phyloP scores from a whole-genome alignment of 179 eudicot genomes.

The Pouteria campechiana region DNA sequence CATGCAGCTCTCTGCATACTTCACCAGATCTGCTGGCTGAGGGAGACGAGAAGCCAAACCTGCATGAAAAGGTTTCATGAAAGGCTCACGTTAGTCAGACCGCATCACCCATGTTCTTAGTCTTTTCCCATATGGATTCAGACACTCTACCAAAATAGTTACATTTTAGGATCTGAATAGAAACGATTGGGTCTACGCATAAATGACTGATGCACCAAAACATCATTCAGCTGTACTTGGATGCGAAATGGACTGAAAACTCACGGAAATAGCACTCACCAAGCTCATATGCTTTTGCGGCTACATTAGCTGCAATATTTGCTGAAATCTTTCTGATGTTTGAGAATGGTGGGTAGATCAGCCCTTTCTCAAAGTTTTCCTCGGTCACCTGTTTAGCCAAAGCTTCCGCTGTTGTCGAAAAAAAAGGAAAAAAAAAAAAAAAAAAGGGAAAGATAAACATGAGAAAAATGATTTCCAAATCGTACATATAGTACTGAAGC shows the following conservation, averaged over 20 bases:
- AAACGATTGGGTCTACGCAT: too few species aligned
- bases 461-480: too few species aligned
- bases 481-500: too few species aligned
- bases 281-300: constrained; percentile 65
- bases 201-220: too few species aligned
- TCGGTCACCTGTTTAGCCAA: constrained; percentile 65
- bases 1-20: constrained; percentile 82
- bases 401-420: constrained; percentile 48
- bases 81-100: too few species aligned
- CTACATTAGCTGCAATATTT: constrained; percentile 57
- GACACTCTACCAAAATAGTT: too few species aligned
- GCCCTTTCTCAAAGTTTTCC: constrained; percentile 51
- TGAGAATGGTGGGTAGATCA: constrained; percentile 58
- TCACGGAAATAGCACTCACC: constrained; percentile 33
- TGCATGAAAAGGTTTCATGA: too few species aligned
- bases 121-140: too few species aligned
- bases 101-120: too few species aligned
- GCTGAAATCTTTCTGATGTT: constrained; percentile 67
- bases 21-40: constrained; percentile 55
- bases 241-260: too few species aligned
- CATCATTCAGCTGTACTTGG: too few species aligned
- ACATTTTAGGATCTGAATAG: too few species aligned
- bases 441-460: neutral
- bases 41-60: constrained; percentile 85
- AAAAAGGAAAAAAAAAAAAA: neutral